Percentiles rank a stretch among this genome's conserved stretches.
Evolutionary conservation across 1,139 yeast species (phyloP).

Genomic region (Hyphopichia burtonii): DNA sequence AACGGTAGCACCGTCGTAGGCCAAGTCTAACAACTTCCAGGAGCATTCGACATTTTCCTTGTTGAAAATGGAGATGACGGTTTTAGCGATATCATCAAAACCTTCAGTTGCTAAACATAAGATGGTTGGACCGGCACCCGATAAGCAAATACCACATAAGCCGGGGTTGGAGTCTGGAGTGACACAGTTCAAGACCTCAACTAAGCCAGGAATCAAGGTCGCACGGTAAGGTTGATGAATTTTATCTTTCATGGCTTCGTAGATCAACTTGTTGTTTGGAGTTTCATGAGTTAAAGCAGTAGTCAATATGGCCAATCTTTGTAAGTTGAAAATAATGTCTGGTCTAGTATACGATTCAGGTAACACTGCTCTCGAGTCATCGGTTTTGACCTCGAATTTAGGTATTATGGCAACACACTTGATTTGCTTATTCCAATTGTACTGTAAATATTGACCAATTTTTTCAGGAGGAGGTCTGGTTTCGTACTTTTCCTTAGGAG

Average conservation of each 20-base stretch:
- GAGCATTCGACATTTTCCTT: constrained; percentile 67
- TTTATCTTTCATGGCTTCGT: constrained; percentile 94
- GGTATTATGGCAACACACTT: constrained; percentile 92
- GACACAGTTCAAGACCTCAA: constrained; percentile 74
- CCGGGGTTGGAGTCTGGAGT: constrained; percentile 85
- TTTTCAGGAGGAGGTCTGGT: constrained; percentile 51
- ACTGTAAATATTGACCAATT: constrained; percentile 87
- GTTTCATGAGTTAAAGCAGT: constrained; percentile 82
- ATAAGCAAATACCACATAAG: constrained; percentile 86
- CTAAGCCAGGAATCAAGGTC: constrained; percentile 85
- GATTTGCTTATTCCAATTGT: constrained; percentile 77
- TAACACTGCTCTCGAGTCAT: constrained; percentile 82
- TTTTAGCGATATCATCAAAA: constrained; percentile 79
- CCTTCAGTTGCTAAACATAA: constrained; percentile 88
- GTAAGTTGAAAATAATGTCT: constrained; percentile 85
- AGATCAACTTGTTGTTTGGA: constrained; percentile 79
- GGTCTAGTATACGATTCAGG: constrained; percentile 77
- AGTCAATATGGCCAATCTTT: constrained; percentile 46
- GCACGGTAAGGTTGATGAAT: constrained; percentile 95
- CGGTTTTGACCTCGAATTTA: constrained; percentile 90
- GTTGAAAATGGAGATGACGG: constrained; percentile 67
- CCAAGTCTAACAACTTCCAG: constrained; percentile 84
- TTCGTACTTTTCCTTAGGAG: constrained; percentile 53
- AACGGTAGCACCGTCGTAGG: constrained; percentile 80
- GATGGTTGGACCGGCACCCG: constrained; percentile 98